Evolutionary conservation across 2,329 filamentous ascomycete genomes (phyloP), one percentile per base, ranked within the genome.

Genomic region (Aspergillus udagawae): DNA sequence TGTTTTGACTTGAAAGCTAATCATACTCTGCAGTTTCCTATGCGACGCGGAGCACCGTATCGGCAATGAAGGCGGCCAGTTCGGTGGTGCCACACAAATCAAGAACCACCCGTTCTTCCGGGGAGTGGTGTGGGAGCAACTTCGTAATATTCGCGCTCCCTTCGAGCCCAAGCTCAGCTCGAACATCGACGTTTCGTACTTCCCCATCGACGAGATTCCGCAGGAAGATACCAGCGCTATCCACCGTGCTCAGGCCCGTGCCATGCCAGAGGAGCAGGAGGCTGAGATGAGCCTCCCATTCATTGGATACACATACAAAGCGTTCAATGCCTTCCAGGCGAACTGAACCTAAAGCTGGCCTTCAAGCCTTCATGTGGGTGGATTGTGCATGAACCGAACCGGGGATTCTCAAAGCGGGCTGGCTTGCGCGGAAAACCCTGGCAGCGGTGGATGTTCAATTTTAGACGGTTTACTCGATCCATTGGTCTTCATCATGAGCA

Each of bases 131-230:
- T 99, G 96, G 82, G 91, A 97, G 64, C 90, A 89, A 66, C 83
- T 99, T 64, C 91, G 94, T 63, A 87, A 89, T 59, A 97, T 99
- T 70, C 89, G 92, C 41, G 94, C 94, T 57, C 94, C 94, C 0
- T 99, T 99, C 72, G 93, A 97, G 79, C 94, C 94, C 2, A 91
- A 92, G 70, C 82, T 99, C 63, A 89, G 90, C 59, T 96, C 91
- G 61, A 94, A 94, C 74, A 89, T 96, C 68, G 94, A 99, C 73
- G 96, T 94, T 21, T 93, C 92, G 49, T 97, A 99, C 81, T 99
- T 99, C 86, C 94, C 94, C 9, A 97, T 92, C 53, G 94, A 99
- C 71, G 94, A 99, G 76, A 97, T 99, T 71, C 92, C 96, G 67
- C 93, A 97, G 80, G 93, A 92, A 55, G 92, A 97, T 74, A 96